Evolutionary conservation across 345 rosid species (phyloP), one percentile per base, ranked within the genome.

Genomic region (Heritiera fomes): DNA sequence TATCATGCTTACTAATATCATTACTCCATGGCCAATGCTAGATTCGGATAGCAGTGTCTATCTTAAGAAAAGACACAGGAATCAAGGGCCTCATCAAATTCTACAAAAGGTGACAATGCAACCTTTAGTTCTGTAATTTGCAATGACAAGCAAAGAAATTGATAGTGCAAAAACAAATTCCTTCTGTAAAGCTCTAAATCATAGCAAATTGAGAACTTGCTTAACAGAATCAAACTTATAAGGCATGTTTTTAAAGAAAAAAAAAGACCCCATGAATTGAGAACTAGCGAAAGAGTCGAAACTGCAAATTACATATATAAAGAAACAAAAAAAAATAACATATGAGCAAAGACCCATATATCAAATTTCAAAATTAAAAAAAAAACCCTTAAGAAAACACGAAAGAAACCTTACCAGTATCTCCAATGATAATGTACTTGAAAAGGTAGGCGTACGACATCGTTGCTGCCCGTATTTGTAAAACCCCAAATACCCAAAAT

Each of bases 361-460:
- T 43, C 45, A 43, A 41, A 43, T 49, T 8, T 63, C 45, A 9
- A 9, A 43, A 6, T 6, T 4, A 6, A 6, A 43, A 43, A 43
- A 43, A 43, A 43, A 43, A 43, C 6, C 38, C 28, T 38, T 2
- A 38, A 38, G 41, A 38, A 38, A 38, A 4, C 43, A 40, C 45
- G 45, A 43, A 43, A 43, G 45, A 15, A 23, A 38, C 15, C 52
- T 41, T 69, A 89, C 94, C 91, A 45, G 94, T 91, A 69, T 91
- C 94, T 52, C 93, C 94, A 76, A 91, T 91, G 87, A 88, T 87
- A 74, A 91, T 91, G 90, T 89, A 91, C 87, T 91, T 91, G 88
- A 91, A 91, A 65, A 91, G 93, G 60, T 91, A 91, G 45, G 91
- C 90, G 85, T 89, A 91, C 10, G 94, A 91, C 94, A 91, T 91